Evolutionary conservation across 2,329 filamentous ascomycete species (phyloP).

Genomic region (Metarhizium guizhouense): DNA sequence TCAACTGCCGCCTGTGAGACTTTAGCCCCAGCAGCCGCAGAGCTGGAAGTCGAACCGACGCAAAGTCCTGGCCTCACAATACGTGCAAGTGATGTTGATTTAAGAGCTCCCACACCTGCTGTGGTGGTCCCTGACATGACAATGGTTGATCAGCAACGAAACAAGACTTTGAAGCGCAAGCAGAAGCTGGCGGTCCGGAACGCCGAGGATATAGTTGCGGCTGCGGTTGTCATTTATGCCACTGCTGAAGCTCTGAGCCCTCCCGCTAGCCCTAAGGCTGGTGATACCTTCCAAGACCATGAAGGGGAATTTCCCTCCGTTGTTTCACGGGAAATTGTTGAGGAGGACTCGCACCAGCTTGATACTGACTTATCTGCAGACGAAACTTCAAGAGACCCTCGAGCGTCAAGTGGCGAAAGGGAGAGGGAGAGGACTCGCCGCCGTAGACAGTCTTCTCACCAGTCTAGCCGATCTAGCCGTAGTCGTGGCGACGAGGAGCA

Average conservation of each 20-base stretch:
- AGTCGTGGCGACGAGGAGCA: constrained; percentile 23
- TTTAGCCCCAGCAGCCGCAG: background rate
- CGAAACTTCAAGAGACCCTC: constrained; percentile 33
- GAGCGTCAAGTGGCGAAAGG: constrained; percentile 26
- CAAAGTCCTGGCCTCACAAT: background rate
- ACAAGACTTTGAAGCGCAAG: constrained; percentile 34
- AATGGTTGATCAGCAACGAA: constrained; percentile 29
- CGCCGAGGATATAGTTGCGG: constrained; percentile 44
- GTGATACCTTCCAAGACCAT: constrained; percentile 10
- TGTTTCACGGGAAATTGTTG: background rate
- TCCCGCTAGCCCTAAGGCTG: constrained; percentile 21
- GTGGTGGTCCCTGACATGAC: constrained; percentile 34
- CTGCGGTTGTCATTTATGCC: constrained; percentile 45
- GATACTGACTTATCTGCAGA: constrained; percentile 50
- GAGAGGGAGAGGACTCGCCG: constrained; percentile 32
- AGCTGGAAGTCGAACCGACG: background rate
- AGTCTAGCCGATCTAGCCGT: constrained; percentile 21
- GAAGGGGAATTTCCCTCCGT: constrained; percentile 15
- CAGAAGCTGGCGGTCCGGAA: constrained; percentile 34
- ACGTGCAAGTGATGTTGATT: constrained; percentile 8
- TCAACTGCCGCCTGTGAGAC: background rate
- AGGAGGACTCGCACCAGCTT: constrained; percentile 21
- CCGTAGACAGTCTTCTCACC: constrained; percentile 32
- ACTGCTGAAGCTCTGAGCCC: constrained; percentile 38
- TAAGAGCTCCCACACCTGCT: constrained; percentile 34